A percentile compares a stretch with the other conserved stretches of the same genome.
phyloP scores from a whole-genome alignment of 176 grass and related monocot genomes.

The Triticum dicoccoides region DNA sequence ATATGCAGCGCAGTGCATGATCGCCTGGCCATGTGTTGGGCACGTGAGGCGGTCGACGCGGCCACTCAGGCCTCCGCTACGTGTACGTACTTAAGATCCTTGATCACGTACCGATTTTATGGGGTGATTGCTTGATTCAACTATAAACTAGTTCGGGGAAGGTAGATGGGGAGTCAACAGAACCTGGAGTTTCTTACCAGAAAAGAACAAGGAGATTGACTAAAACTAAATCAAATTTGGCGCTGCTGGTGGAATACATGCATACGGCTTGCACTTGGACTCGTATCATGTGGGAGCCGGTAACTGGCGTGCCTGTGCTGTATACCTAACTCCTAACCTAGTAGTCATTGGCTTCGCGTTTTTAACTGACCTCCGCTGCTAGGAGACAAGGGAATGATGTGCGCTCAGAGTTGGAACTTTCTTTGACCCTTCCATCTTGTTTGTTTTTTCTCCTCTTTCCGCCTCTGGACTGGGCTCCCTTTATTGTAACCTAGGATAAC shows the following conservation, averaged over 20 bases:
- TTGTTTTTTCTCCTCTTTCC: neutral
- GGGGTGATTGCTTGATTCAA: neutral
- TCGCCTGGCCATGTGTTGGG: conserved; percentile 32
- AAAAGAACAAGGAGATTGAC: neutral
- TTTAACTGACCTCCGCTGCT: neutral
- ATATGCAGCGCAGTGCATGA: neutral
- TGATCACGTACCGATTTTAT: neutral
- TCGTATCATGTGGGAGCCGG: neutral
- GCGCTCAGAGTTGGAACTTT: conserved; percentile 23
- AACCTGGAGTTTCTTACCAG: neutral
- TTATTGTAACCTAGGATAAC: conserved; percentile 25
- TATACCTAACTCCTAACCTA: conserved; percentile 33
- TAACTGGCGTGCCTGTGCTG: conserved; percentile 21
- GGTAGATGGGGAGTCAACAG: neutral
- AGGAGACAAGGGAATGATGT: conserved; percentile 26
- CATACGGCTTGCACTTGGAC: neutral
- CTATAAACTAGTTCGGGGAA: neutral
- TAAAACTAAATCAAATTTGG: neutral
- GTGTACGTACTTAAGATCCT: conserved; percentile 7
- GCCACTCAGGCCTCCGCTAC: neutral
- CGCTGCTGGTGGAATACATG: neutral
- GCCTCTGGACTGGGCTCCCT: neutral
- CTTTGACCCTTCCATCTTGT: neutral
- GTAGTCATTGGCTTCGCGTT: neutral
- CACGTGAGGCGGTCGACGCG: conserved; percentile 23